These are phyloP conservation scores for Gentiana macrophylla DNA, from an alignment of 257 asterid species.

Conservation along the genomic window DNA sequence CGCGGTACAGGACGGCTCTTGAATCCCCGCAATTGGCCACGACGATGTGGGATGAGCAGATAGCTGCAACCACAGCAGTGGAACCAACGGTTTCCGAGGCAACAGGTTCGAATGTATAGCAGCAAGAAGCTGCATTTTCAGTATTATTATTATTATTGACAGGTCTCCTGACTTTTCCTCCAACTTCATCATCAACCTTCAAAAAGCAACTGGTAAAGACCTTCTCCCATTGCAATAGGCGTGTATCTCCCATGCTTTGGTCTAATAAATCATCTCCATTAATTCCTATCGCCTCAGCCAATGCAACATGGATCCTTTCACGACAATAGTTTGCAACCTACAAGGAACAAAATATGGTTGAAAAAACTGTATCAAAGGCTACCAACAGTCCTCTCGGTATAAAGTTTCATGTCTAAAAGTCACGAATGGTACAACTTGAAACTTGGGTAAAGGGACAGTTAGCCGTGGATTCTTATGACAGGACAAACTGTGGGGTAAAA, in stretches of 20 bases:
- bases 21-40: conserved; percentile 87
- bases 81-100: conserved; percentile 82
- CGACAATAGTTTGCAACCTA: conserved; percentile 79
- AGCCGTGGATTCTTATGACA: background rate
- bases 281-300: conserved; percentile 43
- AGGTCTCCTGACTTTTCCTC: conserved; percentile 39
- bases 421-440: background rate
- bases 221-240: conserved; percentile 56
- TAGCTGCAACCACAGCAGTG: conserved; percentile 72
- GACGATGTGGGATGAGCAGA: conserved; percentile 70
- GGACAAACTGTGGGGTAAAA: background rate
- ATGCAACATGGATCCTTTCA: conserved; percentile 56
- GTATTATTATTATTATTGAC: conserved; percentile 17
- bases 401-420: background rate
- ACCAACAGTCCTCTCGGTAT: too few species aligned
- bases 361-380: too few species aligned
- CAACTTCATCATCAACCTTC: conserved; percentile 70
- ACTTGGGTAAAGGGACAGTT: background rate
- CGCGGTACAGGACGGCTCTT: conserved; percentile 78
- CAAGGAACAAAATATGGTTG: background rate
- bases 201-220: conserved; percentile 55
- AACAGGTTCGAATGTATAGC: conserved; percentile 31
- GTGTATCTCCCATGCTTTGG: conserved; percentile 32
- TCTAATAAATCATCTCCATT: conserved; percentile 23
- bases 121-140: conserved; percentile 15